Conservation (phyloP, 495 filamentous ascomycete genomes). For the Aspergillus cavernicola region DNA sequence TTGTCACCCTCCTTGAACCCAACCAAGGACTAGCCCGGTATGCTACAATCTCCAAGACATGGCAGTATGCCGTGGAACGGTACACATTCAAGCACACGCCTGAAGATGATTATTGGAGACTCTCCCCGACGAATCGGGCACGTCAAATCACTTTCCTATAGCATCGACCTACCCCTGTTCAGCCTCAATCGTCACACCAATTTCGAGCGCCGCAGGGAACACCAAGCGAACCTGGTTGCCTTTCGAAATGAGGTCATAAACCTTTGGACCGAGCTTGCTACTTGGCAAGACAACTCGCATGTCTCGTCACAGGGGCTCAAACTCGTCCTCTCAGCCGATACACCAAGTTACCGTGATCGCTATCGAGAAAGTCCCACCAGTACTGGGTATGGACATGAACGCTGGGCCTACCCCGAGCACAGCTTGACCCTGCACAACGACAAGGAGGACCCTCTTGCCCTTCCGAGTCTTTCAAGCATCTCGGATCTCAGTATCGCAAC, state of each 20-base stretch:
- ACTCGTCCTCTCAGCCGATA: neutral
- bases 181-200: neutral
- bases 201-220: slow-evolving; percentile 4
- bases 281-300: neutral
- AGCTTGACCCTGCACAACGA: neutral
- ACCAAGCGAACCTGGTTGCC: neutral
- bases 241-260: neutral
- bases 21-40: slow-evolving; percentile 13
- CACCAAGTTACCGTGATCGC: neutral
- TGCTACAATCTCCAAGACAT: slow-evolving; percentile 7
- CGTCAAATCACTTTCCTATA: neutral
- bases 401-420: neutral
- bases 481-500: neutral
- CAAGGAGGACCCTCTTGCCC: neutral
- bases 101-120: neutral
- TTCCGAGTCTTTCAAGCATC: neutral
- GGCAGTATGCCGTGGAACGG: slow-evolving; percentile 9
- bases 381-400: neutral
- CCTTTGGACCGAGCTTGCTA: neutral
- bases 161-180: slow-evolving; percentile 6
- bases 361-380: neutral
- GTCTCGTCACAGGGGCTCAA: neutral
- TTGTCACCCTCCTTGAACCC: slow-evolving; percentile 32
- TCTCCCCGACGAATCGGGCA: too few species aligned
- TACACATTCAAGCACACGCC: neutral